Conservation (phyloP, 192 early-diverging fungal genomes). For the Linnemannia schmuckeri region DNA sequence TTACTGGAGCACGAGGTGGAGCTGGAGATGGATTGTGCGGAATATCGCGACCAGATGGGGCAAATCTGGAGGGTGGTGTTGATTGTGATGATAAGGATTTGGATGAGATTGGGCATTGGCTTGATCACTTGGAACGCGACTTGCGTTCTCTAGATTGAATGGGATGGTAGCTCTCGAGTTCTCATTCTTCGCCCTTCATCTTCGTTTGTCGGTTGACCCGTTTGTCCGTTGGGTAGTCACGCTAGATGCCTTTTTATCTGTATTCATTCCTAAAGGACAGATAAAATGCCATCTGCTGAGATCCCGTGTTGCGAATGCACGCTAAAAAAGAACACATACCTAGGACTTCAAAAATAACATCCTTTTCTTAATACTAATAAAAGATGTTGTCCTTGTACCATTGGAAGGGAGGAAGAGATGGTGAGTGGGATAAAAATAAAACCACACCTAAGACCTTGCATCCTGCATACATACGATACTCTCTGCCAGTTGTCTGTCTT, state of each 20-base stretch:
- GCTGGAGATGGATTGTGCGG: not conserved
- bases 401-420: not conserved
- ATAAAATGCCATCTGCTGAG: no score
- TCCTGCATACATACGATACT: not conserved
- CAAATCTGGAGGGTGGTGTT: not conserved
- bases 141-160: conserved; percentile 13
- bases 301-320: no score
- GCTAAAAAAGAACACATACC: no score
- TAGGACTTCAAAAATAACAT: no score
- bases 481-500: no score
- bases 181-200: not conserved
- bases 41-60: not conserved
- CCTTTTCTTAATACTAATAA: no score
- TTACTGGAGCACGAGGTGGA: not conserved
- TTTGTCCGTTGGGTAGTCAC: not conserved
- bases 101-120: conserved; percentile 51
- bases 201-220: not conserved
- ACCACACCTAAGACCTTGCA: not conserved
- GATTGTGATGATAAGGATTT: conserved; percentile 19
- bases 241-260: not conserved
- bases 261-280: no score
- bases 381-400: not conserved
- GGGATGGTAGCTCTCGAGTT: not conserved
- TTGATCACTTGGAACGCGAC: conserved; percentile 37
- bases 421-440: not conserved